phyloP scores from a whole-genome alignment of 495 filamentous ascomycete species.

The Oidiodendron maius region DNA sequence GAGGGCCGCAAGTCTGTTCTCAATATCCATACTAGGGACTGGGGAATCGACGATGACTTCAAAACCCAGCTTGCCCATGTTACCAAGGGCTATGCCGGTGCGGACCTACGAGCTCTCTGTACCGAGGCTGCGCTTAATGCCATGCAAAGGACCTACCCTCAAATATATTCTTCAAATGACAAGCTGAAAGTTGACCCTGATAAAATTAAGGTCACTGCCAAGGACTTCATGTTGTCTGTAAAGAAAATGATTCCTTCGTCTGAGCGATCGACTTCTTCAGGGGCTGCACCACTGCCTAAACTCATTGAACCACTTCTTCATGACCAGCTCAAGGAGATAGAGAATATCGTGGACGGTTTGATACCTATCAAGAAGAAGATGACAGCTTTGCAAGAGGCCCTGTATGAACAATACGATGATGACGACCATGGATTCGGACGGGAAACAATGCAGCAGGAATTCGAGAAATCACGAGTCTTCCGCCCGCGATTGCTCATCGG shows the following conservation, averaged over 20 bases:
- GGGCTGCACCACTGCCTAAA: slow-evolving; percentile 69
- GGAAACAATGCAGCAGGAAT: slow-evolving; percentile 84
- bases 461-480: slow-evolving; percentile 83
- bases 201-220: slow-evolving; percentile 75
- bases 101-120: slow-evolving; percentile 87
- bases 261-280: slow-evolving; percentile 77
- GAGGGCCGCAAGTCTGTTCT: slow-evolving; percentile 78
- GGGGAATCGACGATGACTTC: slow-evolving; percentile 74
- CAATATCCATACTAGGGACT: slow-evolving; percentile 92
- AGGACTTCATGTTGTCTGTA: slow-evolving; percentile 93
- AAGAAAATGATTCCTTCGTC: slow-evolving; percentile 96
- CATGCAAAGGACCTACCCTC: slow-evolving; percentile 89
- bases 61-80: slow-evolving; percentile 78
- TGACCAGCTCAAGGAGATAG: slow-evolving; percentile 59
- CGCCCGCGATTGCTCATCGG: slow-evolving; percentile 78
- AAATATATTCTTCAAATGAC: slow-evolving; percentile 86
- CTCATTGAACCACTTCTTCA: slow-evolving; percentile 77
- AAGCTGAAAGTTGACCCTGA: slow-evolving; percentile 85
- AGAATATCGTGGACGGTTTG: slow-evolving; percentile 62
- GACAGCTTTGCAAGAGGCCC: slow-evolving; percentile 88
- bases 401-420: slow-evolving; percentile 82
- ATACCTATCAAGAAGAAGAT: slow-evolving; percentile 76
- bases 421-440: slow-evolving; percentile 69
- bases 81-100: slow-evolving; percentile 95
- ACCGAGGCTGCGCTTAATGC: slow-evolving; percentile 99